phyloP scores from a whole-genome alignment of 108 stramenopile genomes.

The Pseudonitzschia multiseries region DNA sequence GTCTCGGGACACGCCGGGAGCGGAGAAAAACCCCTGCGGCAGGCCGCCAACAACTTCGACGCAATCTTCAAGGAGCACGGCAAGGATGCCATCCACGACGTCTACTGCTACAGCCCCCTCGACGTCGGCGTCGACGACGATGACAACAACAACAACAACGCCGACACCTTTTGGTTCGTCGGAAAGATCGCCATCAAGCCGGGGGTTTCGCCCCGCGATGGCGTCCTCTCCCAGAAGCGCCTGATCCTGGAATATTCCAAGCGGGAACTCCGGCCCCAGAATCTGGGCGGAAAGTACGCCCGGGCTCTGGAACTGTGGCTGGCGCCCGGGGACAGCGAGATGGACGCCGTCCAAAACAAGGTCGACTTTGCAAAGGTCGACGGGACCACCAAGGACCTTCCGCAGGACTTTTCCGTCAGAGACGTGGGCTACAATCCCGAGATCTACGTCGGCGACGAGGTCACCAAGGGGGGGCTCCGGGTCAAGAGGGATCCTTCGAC shows the following conservation, averaged over 20 bases:
- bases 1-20: conserved; percentile 62
- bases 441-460: conserved; percentile 85
- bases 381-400: conserved; percentile 53
- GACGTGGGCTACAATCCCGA: conserved; percentile 82
- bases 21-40: conserved; percentile 64
- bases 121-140: too few relatives aligned
- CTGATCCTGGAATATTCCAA: conserved; percentile 82
- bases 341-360: conserved; percentile 83
- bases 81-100: conserved; percentile 45
- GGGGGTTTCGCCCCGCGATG: conserved; percentile 33
- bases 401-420: conserved; percentile 49
- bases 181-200: conserved; percentile 61
- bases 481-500: conserved; percentile 54
- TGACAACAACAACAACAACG: conserved; percentile 47
- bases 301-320: conserved; percentile 65
- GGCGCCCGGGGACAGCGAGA: conserved; percentile 82
- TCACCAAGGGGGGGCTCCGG: conserved; percentile 69
- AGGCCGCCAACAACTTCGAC: conserved; percentile 79
- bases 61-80: conserved; percentile 59
- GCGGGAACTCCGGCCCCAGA: conserved; percentile 70
- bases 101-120: conserved; percentile 68
- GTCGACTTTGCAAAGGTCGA: conserved; percentile 49
- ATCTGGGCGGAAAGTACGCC: conserved; percentile 70
- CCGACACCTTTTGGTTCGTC: conserved; percentile 70
- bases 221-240: conserved; percentile 72